Percentiles rank a stretch among this genome's conserved stretches.
Evolutionary conservation across 768 basidiomycete genomes (phyloP).

Genomic region (Suillus bovinus): DNA sequence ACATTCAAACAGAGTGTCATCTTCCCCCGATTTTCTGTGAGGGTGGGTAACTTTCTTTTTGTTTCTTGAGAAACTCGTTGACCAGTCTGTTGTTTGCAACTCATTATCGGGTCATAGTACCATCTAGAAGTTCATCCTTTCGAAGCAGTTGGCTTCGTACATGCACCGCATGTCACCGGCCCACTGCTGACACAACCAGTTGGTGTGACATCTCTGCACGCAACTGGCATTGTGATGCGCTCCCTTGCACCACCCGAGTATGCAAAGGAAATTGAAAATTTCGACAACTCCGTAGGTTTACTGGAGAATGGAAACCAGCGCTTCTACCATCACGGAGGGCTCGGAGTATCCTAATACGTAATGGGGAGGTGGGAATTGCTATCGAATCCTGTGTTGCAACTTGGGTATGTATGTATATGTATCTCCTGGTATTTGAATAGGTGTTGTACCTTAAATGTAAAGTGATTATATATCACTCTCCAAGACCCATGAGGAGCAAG

Average conservation of each 20-base stretch:
- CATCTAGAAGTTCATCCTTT: constrained; percentile 44
- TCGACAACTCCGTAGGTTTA: constrained; percentile 51
- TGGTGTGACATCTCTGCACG: constrained; percentile 38
- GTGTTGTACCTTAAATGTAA: not conserved
- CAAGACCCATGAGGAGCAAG: constrained; percentile 48
- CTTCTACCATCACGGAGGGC: constrained; percentile 33
- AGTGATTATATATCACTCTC: not conserved
- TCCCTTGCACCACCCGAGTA: constrained; percentile 59
- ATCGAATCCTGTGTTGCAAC: not conserved
- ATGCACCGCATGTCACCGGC: constrained; percentile 20
- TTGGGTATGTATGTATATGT: not conserved
- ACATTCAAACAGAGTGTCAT: constrained; percentile 43
- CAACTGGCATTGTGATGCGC: constrained; percentile 39
- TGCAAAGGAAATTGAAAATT: constrained; percentile 43
- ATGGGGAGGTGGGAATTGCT: not conserved
- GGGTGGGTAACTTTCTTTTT: constrained; percentile 35
- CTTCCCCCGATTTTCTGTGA: constrained; percentile 48
- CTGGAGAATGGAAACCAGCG: constrained; percentile 59
- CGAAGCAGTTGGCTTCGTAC: constrained; percentile 43
- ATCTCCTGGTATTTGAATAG: not conserved
- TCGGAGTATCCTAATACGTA: not conserved
- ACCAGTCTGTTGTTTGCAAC: not conserved
- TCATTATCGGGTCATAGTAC: constrained; percentile 37
- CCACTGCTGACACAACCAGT: constrained; percentile 43
- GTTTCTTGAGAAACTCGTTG: not conserved